Base-by-base conservation (phyloP, 495 filamentous ascomycete genomes). In the Penicillium turbatum region DNA sequence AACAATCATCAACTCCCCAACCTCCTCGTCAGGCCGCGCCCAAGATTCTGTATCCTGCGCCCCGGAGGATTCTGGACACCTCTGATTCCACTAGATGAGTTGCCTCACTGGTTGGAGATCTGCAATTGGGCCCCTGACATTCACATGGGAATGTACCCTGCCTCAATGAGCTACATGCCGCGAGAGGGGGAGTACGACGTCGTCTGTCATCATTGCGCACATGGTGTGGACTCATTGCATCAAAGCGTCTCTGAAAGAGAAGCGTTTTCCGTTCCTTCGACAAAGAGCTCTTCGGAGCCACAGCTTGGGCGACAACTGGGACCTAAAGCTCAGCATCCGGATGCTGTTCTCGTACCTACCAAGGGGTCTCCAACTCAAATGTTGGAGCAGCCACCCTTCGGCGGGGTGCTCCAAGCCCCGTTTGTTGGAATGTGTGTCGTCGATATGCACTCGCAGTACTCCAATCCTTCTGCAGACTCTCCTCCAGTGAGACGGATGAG, bases 141-240 rank as follows among this genome's bases (percentile, higher is more conserved):
- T 31, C 58, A 42, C 34, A 34, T 49, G 17, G 38, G 43, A 2
- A 59, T 72, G 60, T 48, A 63, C 10, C 64, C 65, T 17, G 70
- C 53, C 2, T 63, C 60, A 11, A 47, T 48, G 37, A 62, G 19
- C 21, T 47, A 16, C 6, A 61, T 67, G 3, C 65, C 64, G 8
- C 71, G 72, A 2, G 54, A 61, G 9, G 71, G 68, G 1, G 71
- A 74, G 35, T 75, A 70, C 54, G 66, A 75, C 15, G 63, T 72
- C 17, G 50, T 72, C 24, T 75, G 72, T 48, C 57, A 56, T n/a
- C 48, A 72, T 47, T 75, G 72, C 38, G 51, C 54, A 1, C 51
- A 54, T 42, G 54, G 52, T n/a, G 47, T 70, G 10, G 68, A 72
- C 19, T 60, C 53, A 3, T 26, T 65, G 1, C 65, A 72, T 31